A percentile compares a stretch with the other conserved stretches of the same genome.
Evolutionary conservation across 495 filamentous ascomycete species (phyloP).

Genomic region (Xylona heveae): DNA sequence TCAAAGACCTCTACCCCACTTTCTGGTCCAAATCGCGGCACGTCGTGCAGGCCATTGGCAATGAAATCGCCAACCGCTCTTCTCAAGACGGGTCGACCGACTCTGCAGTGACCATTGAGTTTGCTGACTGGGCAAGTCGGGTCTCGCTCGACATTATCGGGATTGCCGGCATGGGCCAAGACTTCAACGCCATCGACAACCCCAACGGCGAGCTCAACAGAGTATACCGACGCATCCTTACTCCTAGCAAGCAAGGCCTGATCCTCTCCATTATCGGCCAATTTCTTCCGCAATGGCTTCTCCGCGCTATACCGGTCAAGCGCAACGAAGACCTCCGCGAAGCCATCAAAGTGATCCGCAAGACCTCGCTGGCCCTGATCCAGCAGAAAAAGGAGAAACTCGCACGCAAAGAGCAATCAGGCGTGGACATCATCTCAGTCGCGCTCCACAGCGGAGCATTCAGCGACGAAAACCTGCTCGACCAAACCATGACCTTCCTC

Average conservation of each 20-base stretch:
- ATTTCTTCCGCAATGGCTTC: slow-evolving; percentile 27
- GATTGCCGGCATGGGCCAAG: slow-evolving; percentile 54
- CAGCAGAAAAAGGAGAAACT: slow-evolving; percentile 41
- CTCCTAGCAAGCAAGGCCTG: slow-evolving; percentile 16
- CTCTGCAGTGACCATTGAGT: too few species aligned
- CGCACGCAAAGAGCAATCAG: slow-evolving; percentile 15
- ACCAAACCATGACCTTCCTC: slow-evolving; percentile 92
- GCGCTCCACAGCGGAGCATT: slow-evolving; percentile 61
- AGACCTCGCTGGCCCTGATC: slow-evolving; percentile 43
- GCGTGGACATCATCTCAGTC: slow-evolving; percentile 64
- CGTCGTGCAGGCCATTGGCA: slow-evolving; percentile 8
- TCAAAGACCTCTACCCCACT: slow-evolving; percentile 66
- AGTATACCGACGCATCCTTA: slow-evolving; percentile 43
- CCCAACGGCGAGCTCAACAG: slow-evolving; percentile 38
- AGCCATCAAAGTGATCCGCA: slow-evolving; percentile 35
- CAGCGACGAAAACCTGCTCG: slow-evolving; percentile 56
- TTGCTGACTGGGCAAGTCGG: slow-evolving; percentile 40
- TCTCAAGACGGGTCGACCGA: not conserved
- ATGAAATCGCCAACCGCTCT: slow-evolving; percentile 18
- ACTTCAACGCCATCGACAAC: slow-evolving; percentile 51
- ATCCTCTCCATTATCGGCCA: slow-evolving; percentile 23
- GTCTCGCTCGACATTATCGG: slow-evolving; percentile 81
- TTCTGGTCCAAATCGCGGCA: slow-evolving; percentile 56
- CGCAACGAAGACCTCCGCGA: slow-evolving; percentile 38
- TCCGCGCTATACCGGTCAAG: slow-evolving; percentile 35